These are phyloP conservation scores for Ramularia endophylla DNA, from an alignment of 2,329 filamentous ascomycete genomes.

Conservation along the genomic window DNA sequence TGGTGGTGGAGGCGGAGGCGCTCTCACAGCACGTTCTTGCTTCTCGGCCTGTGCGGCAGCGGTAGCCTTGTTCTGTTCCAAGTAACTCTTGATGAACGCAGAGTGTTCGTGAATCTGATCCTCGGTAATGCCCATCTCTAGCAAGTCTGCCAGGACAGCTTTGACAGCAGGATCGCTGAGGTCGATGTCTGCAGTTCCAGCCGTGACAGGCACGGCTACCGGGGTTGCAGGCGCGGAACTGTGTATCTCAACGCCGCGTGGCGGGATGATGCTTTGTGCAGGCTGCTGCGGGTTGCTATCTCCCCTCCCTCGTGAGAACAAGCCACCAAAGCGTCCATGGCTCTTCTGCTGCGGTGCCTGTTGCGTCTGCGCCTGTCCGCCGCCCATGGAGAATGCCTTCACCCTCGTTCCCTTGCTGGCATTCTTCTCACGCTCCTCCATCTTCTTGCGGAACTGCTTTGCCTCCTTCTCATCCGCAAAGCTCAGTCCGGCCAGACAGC, in stretches of 20 bases:
- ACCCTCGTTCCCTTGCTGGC: slow-evolving; percentile 79
- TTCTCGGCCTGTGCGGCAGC: slow-evolving; percentile 39
- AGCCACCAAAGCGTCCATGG: slow-evolving; percentile 18
- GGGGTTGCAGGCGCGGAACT: slow-evolving; percentile 28
- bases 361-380: slow-evolving; percentile 18
- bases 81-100: slow-evolving; percentile 63
- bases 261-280: slow-evolving; percentile 47
- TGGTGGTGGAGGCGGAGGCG: slow-evolving; percentile 60
- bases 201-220: slow-evolving; percentile 24
- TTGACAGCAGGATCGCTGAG: slow-evolving; percentile 58
- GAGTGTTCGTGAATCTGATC: slow-evolving; percentile 62
- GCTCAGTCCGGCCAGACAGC: slow-evolving; percentile 76
- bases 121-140: slow-evolving; percentile 61
- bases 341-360: slow-evolving; percentile 11
- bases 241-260: slow-evolving; percentile 33
- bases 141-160: slow-evolving; percentile 54
- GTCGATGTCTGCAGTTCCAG: slow-evolving; percentile 47
- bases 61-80: slow-evolving; percentile 56
- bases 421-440: slow-evolving; percentile 93
- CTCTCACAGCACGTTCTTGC: slow-evolving; percentile 46
- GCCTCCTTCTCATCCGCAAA: slow-evolving; percentile 98
- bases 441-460: slow-evolving; percentile 94
- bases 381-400: slow-evolving; percentile 20
- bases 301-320: slow-evolving; percentile 21
- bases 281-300: slow-evolving; percentile 32